A percentile compares a stretch with the other conserved stretches of the same genome.
Conservation (phyloP, 2,329 filamentous ascomycete species). For the Aspergillus bombycis region DNA sequence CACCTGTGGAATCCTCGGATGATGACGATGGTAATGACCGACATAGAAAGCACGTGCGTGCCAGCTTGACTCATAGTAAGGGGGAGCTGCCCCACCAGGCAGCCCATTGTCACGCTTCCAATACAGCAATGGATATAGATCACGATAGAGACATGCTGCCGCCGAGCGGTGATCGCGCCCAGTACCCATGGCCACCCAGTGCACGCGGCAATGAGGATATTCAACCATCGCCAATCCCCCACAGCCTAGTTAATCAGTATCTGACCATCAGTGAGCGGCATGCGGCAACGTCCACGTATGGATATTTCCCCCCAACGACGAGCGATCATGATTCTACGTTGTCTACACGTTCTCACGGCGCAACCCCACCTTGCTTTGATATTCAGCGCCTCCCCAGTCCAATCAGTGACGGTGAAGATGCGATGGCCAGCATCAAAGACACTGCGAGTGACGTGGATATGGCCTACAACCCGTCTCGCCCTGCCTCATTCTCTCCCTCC, state of each 20-base stretch:
- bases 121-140: slow-evolving; percentile 36
- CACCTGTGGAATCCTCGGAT: slow-evolving; percentile 41
- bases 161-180: slow-evolving; percentile 13
- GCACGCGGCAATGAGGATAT: slow-evolving; percentile 21
- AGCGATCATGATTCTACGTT: background rate
- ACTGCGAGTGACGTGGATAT: slow-evolving; percentile 24
- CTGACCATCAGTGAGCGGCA: slow-evolving; percentile 36
- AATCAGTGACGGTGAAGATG: slow-evolving; percentile 41
- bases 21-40: slow-evolving; percentile 40
- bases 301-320: slow-evolving; percentile 28
- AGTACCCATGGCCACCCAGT: slow-evolving; percentile 24
- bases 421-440: slow-evolving; percentile 12
- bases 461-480: slow-evolving; percentile 14
- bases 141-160: slow-evolving; percentile 25
- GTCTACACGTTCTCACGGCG: background rate
- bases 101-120: slow-evolving; percentile 10
- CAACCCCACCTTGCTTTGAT: slow-evolving; percentile 20
- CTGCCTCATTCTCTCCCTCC: slow-evolving; percentile 9
- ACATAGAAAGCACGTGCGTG: slow-evolving; percentile 7
- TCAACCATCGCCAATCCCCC: slow-evolving; percentile 35
- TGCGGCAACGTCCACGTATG: slow-evolving; percentile 33
- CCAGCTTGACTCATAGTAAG: background rate
- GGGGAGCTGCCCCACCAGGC: slow-evolving; percentile 11
- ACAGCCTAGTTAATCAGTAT: slow-evolving; percentile 32
- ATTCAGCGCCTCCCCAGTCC: slow-evolving; percentile 43